A percentile compares a stretch with the other conserved stretches of the same genome.
These are phyloP conservation scores for Eucalyptus curtisii DNA, from an alignment of 345 rosid species.

Conservation along the genomic window DNA sequence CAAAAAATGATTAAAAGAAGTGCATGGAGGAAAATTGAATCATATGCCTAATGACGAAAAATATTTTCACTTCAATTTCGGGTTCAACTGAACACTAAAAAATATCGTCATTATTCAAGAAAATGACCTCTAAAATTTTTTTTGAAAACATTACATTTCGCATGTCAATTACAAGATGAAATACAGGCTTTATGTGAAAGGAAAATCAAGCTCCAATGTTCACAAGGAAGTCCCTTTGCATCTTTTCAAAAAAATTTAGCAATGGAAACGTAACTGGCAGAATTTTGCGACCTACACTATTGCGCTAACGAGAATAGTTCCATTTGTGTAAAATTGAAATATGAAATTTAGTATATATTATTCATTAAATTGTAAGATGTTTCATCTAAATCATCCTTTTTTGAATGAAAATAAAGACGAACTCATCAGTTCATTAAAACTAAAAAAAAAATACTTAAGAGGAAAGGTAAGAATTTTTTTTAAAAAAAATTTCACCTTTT, in stretches of 20 bases:
- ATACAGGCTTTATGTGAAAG: not conserved
- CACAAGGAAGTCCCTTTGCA: not conserved
- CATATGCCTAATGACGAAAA: too few species aligned
- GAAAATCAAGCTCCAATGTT: not conserved
- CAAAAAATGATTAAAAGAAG: too few species aligned
- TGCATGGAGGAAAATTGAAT: too few species aligned
- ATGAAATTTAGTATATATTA: not conserved
- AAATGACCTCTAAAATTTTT: too few species aligned
- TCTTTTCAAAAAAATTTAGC: not conserved
- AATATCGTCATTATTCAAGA: rapidly evolving
- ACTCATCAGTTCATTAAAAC: not conserved
- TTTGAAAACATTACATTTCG: too few species aligned
- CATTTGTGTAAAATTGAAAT: too few species aligned
- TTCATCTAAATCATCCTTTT: not conserved
- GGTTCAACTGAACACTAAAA: too few species aligned
- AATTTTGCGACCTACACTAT: too few species aligned
- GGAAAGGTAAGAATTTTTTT: not conserved
- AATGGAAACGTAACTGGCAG: not conserved
- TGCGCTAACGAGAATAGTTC: not conserved
- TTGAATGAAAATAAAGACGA: not conserved
- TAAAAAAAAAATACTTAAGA: too few species aligned
- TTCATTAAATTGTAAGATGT: too few species aligned
- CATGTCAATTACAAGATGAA: not conserved
- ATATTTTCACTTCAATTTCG: too few species aligned
- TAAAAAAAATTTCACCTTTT: too few species aligned